Percentiles rank a stretch among this genome's conserved stretches.
phyloP scores from a whole-genome alignment of 2,329 filamentous ascomycete genomes.

The Claviceps purpurea region DNA sequence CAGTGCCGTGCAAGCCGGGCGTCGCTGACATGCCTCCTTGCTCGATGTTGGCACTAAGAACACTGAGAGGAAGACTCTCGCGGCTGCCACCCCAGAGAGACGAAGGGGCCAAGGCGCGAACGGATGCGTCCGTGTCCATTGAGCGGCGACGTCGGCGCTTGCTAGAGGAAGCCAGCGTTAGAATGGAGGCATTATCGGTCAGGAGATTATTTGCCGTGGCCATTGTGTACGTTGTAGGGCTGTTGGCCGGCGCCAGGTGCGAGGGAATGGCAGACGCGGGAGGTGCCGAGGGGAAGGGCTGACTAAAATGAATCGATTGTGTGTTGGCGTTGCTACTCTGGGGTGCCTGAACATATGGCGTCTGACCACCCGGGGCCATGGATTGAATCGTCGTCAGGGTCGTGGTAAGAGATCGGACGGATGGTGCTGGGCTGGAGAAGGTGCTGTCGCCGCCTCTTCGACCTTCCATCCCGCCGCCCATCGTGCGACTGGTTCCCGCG shows the following conservation, averaged over 20 bases:
- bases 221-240: constrained; percentile 60
- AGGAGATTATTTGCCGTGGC: constrained; percentile 72
- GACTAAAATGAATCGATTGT: constrained; percentile 47
- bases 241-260: constrained; percentile 45
- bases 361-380: constrained; percentile 42
- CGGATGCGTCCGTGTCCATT: constrained; percentile 75
- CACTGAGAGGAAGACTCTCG: constrained; percentile 65
- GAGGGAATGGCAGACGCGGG: constrained; percentile 60
- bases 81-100: constrained; percentile 72
- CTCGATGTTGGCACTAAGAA: constrained; percentile 60
- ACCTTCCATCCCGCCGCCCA: constrained; percentile 51
- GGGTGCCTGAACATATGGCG: constrained; percentile 14
- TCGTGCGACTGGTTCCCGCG: constrained; percentile 61
- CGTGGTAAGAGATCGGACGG: constrained; percentile 66
- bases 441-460: constrained; percentile 61
- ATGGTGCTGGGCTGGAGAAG: constrained; percentile 72
- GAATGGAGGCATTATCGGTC: constrained; percentile 74
- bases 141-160: constrained; percentile 65
- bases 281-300: constrained; percentile 50
- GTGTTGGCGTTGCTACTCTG: constrained; percentile 23
- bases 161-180: constrained; percentile 72
- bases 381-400: constrained; percentile 81
- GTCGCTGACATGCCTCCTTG: constrained; percentile 29
- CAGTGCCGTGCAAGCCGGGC: constrained; percentile 40
- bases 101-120: constrained; percentile 70